Percentiles rank a stretch among this genome's conserved stretches.
Conservation (phyloP, 768 basidiomycete species). For the Collybia sordida region DNA sequence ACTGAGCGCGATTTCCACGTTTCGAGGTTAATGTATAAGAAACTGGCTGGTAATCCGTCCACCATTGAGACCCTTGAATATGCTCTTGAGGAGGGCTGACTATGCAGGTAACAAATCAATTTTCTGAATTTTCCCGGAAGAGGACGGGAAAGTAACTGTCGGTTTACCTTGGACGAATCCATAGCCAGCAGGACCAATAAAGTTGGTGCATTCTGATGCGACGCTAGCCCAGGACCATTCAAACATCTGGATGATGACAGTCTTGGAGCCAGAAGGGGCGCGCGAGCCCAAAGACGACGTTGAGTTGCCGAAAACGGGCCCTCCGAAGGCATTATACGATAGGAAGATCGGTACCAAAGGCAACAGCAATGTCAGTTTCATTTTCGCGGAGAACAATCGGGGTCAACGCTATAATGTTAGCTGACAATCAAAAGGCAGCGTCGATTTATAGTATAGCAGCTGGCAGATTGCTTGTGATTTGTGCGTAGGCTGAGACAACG, state of each 20-base stretch:
- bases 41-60: conserved; percentile 74
- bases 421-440: not conserved
- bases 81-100: conserved; percentile 60
- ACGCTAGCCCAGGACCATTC: conserved; percentile 65
- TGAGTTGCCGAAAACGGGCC: conserved; percentile 4
- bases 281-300: conserved; percentile 13
- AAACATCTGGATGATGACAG: conserved; percentile 70
- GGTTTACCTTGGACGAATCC: conserved; percentile 66
- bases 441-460: conserved; percentile 1
- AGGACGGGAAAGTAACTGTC: not conserved
- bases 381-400: not conserved
- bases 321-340: conserved; percentile 7
- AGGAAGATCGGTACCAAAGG: conserved; percentile 4
- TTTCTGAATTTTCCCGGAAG: not conserved
- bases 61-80: conserved; percentile 60
- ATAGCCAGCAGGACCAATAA: conserved; percentile 69
- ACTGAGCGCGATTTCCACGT: conserved; percentile 58
- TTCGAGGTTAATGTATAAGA: conserved; percentile 68
- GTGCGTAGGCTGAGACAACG: not conserved
- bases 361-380: conserved; percentile 8
- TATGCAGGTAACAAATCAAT: conserved; percentile 11
- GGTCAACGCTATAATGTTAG: not conserved
- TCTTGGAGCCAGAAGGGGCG: conserved; percentile 30
- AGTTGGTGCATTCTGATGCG: conserved; percentile 61
- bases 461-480: not conserved